Evolutionary conservation across 192 early-diverging fungal genomes (phyloP).

Genomic region (Coemansia sp.): DNA sequence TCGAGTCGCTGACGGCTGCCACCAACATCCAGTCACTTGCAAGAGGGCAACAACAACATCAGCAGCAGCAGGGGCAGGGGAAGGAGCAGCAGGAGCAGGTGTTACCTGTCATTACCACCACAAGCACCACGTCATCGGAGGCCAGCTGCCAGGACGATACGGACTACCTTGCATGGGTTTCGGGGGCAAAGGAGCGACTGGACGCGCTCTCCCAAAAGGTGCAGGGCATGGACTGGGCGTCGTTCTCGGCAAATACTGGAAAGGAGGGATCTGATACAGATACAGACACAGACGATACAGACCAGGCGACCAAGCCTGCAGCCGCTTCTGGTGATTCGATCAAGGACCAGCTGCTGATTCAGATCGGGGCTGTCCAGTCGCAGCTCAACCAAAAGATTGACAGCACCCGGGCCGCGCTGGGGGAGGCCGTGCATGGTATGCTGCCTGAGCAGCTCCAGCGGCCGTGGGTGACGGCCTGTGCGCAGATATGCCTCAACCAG

Average conservation of each 20-base stretch:
- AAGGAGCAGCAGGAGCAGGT: no score
- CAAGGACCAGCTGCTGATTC: constrained; percentile 16
- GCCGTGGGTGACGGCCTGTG: constrained; percentile 35
- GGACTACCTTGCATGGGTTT: no score
- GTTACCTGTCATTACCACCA: no score
- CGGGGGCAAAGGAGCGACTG: constrained; percentile 11
- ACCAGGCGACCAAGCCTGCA: no score
- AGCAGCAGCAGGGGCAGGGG: no score
- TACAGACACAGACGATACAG: no score
- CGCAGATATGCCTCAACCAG: constrained; percentile 22
- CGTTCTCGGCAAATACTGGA: background rate
- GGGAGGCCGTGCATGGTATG: constrained; percentile 21
- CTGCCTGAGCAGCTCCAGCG: constrained; percentile 38
- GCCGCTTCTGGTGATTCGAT: constrained; percentile 3
- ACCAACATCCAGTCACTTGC: background rate
- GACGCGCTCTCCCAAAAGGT: constrained; percentile 14
- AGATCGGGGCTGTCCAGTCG: constrained; percentile 18
- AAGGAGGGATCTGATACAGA: no score
- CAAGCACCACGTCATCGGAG: background rate
- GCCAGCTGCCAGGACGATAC: no score
- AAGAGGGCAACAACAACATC: background rate
- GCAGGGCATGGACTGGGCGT: constrained; percentile 12
- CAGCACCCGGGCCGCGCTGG: constrained; percentile 16
- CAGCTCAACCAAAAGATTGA: constrained; percentile 22
- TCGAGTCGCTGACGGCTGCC: constrained; percentile 4